Percentiles rank a stretch among this genome's conserved stretches.
Evolutionary conservation across 1,139 yeast species (phyloP).

Genomic region (Nakaseomyces delphensis): DNA sequence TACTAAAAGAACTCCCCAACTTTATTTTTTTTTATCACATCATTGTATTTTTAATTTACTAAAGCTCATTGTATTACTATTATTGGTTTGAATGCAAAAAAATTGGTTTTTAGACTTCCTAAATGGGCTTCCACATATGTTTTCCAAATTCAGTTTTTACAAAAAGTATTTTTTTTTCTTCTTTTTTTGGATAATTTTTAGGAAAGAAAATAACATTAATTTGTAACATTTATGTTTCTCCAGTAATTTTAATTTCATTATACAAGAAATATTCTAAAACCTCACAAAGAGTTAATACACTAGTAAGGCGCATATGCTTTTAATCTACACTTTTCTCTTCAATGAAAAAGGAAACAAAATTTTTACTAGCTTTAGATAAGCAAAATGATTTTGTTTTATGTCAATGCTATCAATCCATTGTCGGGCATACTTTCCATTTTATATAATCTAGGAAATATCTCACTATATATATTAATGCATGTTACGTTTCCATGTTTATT

Average conservation of each 20-base stretch:
- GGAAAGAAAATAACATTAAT: background rate
- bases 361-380: background rate
- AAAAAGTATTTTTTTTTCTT: background rate
- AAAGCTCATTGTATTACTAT: conserved; percentile 4
- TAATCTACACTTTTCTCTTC: background rate
- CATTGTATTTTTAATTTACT: conserved; percentile 5
- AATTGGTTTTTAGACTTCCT: background rate
- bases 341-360: background rate
- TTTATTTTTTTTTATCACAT: background rate
- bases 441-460: conserved; percentile 3
- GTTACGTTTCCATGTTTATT: conserved; percentile 6
- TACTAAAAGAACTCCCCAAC: background rate
- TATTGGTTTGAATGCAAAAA: conserved; percentile 2
- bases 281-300: background rate
- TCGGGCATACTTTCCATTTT: background rate
- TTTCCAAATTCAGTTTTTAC: background rate
- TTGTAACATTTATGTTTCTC: conserved; percentile 2
- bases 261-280: background rate
- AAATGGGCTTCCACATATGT: background rate
- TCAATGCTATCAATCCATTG: background rate
- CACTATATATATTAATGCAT: conserved; percentile 6
- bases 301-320: background rate
- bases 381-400: background rate
- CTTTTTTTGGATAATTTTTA: background rate
- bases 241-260: conserved; percentile 1